These are phyloP conservation scores for Paraphoma chrysanthemicola DNA, from an alignment of 2,329 filamentous ascomycete genomes.

Conservation along the genomic window DNA sequence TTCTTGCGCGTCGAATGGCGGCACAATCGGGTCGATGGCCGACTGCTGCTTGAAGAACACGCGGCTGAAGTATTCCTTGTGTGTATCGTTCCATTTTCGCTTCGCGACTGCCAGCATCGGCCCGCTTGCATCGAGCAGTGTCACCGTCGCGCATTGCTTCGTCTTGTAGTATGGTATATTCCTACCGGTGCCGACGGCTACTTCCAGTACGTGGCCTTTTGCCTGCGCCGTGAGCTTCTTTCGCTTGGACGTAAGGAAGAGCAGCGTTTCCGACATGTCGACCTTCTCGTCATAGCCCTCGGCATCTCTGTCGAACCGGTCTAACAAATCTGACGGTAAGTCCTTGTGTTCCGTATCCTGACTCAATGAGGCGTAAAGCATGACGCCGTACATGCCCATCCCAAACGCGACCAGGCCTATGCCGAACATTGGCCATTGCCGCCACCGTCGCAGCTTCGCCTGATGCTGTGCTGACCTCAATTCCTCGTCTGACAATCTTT, in stretches of 20 bases:
- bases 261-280: constrained; percentile 51
- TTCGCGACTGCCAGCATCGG: constrained; percentile 58
- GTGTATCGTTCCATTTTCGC: constrained; percentile 56
- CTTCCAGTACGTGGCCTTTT: constrained; percentile 57
- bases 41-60: constrained; percentile 54
- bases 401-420: constrained; percentile 45
- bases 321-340: constrained; percentile 51
- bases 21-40: constrained; percentile 52
- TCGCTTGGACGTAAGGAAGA: constrained; percentile 50
- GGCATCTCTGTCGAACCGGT: constrained; percentile 55
- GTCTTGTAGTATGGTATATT: constrained; percentile 56
- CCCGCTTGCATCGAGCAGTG: constrained; percentile 55
- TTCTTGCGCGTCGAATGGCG: constrained; percentile 49
- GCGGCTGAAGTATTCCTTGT: constrained; percentile 46
- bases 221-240: constrained; percentile 50
- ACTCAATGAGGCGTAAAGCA: constrained; percentile 45
- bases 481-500: constrained; percentile 36
- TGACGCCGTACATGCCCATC: constrained; percentile 50
- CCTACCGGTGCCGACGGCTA: constrained; percentile 57
- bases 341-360: constrained; percentile 29
- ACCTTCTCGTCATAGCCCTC: constrained; percentile 57
- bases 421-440: constrained; percentile 43
- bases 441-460: constrained; percentile 36
- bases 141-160: constrained; percentile 52
- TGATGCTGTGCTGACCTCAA: constrained; percentile 31